These are phyloP conservation scores for Marchantia paleacea DNA, from an alignment of 225 moss, liverwort and hornwort genomes.

Conservation along the genomic window DNA sequence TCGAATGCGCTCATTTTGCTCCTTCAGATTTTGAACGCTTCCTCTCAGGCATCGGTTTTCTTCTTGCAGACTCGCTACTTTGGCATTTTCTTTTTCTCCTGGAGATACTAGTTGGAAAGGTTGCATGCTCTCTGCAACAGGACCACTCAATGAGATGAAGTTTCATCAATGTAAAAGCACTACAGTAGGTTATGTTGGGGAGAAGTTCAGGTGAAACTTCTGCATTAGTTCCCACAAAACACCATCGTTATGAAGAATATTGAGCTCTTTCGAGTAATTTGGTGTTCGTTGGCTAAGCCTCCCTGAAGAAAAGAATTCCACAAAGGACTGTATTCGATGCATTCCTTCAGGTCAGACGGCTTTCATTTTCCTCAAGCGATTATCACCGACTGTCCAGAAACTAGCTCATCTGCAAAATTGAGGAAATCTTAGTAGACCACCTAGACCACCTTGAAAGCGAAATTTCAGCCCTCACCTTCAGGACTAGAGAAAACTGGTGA, in stretches of 20 bases:
- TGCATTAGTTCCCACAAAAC: no score
- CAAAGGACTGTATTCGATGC: no score
- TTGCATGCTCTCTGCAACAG: conserved; percentile 13
- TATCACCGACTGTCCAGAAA: no score
- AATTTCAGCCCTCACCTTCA: conserved; percentile 26
- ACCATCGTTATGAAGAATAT: no score
- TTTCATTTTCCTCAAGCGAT: no score
- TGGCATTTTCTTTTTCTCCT: conserved; percentile 1
- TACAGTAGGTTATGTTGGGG: no score
- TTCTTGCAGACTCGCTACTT: conserved; percentile 16
- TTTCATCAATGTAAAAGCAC: no score
- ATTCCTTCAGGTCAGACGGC: no score
- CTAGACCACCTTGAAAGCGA: not conserved
- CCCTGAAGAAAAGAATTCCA: no score
- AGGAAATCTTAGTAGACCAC: not conserved
- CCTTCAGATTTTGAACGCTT: conserved; percentile 34
- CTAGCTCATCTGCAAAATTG: not conserved
- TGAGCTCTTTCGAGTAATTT: no score
- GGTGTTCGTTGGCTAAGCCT: no score
- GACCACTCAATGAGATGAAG: not conserved
- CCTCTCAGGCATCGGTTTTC: conserved; percentile 32
- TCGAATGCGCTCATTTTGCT: conserved; percentile 27
- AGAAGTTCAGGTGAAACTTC: no score
- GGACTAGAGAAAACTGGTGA: conserved; percentile 34
- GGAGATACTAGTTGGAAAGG: not conserved